Evolutionary conservation across 768 basidiomycete species (phyloP).

Genomic region (Postia placenta): DNA sequence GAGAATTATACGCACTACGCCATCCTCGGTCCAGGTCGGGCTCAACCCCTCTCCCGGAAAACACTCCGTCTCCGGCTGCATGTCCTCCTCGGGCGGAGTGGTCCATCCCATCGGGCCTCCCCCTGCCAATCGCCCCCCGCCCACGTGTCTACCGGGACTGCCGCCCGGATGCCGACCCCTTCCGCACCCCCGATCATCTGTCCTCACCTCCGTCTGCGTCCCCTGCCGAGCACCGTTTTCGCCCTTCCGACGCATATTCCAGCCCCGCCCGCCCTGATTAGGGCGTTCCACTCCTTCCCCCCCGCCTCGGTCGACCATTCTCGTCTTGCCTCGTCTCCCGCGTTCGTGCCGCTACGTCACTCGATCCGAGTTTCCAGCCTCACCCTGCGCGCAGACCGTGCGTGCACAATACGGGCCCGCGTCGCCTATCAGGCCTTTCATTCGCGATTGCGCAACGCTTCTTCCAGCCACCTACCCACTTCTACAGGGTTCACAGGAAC

Average conservation of each 20-base stretch:
- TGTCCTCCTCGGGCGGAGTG: not conserved
- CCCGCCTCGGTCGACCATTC: not conserved
- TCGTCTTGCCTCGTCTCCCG: not conserved
- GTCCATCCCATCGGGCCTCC: not conserved
- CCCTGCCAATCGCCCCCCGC: too few species aligned
- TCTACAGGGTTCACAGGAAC: not conserved
- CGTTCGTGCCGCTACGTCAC: not conserved
- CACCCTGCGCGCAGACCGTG: not conserved
- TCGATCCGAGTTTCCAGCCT: not conserved
- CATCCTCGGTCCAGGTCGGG: not conserved
- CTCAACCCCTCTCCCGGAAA: not conserved
- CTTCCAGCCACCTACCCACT: too few species aligned
- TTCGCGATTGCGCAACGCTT: too few species aligned
- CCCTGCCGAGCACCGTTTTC: not conserved
- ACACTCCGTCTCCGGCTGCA: not conserved
- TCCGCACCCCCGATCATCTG: not conserved
- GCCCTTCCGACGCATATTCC: not conserved
- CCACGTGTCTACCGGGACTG: too few species aligned
- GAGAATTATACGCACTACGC: not conserved
- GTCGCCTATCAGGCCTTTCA: too few species aligned
- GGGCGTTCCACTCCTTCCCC: not conserved
- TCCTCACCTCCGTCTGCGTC: not conserved
- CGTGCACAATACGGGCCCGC: not conserved
- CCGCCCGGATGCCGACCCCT: not conserved
- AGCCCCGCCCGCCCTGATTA: not conserved